Evolutionary conservation across 75 land plant species (phyloP).

Genomic region (Pinus taeda): DNA sequence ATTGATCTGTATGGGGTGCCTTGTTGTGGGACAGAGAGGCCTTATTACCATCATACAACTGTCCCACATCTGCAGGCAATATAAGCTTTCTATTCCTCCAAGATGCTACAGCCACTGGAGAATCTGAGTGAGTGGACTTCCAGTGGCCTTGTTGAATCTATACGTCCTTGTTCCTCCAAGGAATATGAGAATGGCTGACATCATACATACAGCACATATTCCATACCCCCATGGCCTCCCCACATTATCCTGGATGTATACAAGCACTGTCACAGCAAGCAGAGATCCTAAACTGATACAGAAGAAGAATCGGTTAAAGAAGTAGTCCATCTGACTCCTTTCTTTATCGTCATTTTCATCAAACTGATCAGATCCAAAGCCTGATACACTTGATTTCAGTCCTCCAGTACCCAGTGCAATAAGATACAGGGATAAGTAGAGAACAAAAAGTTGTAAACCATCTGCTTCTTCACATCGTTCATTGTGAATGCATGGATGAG

Average conservation of each 20-base stretch:
- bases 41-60: constrained; percentile 33
- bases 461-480: constrained; percentile 35
- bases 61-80: constrained; percentile 40
- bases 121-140: constrained; percentile 79
- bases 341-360: constrained; percentile 59
- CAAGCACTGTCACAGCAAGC: constrained; percentile 74
- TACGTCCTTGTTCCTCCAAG: constrained; percentile 54
- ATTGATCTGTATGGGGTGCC: constrained; percentile 67
- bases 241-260: constrained; percentile 81
- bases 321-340: constrained; percentile 59
- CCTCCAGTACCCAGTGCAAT: constrained; percentile 82
- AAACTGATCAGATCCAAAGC: constrained; percentile 87
- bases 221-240: constrained; percentile 87
- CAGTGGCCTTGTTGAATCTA: constrained; percentile 65
- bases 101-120: constrained; percentile 78
- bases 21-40: constrained; percentile 17
- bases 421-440: constrained; percentile 61
- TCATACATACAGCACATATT: constrained; percentile 60
- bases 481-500: constrained; percentile 36
- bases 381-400: constrained; percentile 67
- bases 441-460: constrained; percentile 34
- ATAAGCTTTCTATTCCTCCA: constrained; percentile 47
- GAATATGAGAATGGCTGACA: constrained; percentile 51
- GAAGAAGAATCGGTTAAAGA: constrained; percentile 97
- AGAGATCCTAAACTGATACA: constrained; percentile 87